Evolutionary conservation across 164 flowering plant genomes (phyloP).

Genomic region (Taxillus chinensis): DNA sequence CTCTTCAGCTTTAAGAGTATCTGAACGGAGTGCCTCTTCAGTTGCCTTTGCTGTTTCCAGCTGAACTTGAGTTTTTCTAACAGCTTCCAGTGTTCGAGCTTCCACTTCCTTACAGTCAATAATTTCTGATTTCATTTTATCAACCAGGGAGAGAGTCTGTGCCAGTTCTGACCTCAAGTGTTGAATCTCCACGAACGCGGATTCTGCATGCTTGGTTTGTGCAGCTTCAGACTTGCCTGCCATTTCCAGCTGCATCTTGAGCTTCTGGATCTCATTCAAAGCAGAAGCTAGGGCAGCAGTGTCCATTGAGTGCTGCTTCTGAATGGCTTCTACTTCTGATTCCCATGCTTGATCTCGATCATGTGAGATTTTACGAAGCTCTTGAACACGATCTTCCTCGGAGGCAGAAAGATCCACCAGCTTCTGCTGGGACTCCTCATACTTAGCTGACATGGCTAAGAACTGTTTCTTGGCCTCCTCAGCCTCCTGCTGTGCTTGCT

Average conservation of each 20-base stretch:
- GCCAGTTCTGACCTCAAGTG: conserved; percentile 19
- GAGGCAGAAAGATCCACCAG: background rate
- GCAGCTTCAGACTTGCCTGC: conserved; percentile 18
- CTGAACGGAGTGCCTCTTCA: conserved; percentile 18
- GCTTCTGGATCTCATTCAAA: conserved; percentile 30
- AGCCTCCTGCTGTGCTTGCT: conserved; percentile 55
- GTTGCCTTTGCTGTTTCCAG: conserved; percentile 20
- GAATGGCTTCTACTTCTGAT: conserved; percentile 53
- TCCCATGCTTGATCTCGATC: conserved; percentile 53
- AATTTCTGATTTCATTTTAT: conserved; percentile 21
- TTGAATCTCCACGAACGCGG: conserved; percentile 21
- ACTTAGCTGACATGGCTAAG: conserved; percentile 37
- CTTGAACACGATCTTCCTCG: conserved; percentile 39
- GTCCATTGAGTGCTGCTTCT: conserved; percentile 47
- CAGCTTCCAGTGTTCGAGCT: conserved; percentile 18
- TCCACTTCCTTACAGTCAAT: conserved; percentile 27
- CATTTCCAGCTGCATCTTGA: conserved; percentile 24
- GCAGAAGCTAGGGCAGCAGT: conserved; percentile 31
- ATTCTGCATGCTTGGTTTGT: conserved; percentile 21
- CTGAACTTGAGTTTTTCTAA: conserved; percentile 16
- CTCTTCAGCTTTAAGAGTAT: conserved; percentile 14
- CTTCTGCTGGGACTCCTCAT: conserved; percentile 40
- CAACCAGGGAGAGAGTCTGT: conserved; percentile 24
- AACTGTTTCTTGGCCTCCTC: conserved; percentile 65
- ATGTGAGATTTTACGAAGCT: conserved; percentile 46